Evolutionary conservation across 371 early-diverging fungal genomes (phyloP).

Genomic region (Mortierella sp.): DNA sequence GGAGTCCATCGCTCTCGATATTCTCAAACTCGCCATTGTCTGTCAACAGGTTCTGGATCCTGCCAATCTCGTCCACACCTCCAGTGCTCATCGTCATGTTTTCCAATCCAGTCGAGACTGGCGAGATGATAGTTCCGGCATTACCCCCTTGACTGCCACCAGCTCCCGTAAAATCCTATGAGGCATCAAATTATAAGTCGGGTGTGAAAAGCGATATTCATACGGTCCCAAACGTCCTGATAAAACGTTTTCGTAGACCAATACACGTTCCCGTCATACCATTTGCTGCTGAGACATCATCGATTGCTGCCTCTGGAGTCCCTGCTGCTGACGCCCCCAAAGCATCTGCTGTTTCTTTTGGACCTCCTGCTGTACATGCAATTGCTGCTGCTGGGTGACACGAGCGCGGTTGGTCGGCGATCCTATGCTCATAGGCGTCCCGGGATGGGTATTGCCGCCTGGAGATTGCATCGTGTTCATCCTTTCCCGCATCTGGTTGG

Average conservation of each 20-base stretch:
- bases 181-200: not conserved
- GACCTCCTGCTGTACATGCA: conserved; percentile 21
- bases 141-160: conserved; percentile 19
- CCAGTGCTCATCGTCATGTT: conserved; percentile 35
- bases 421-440: conserved; percentile 28
- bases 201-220: not conserved
- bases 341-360: conserved; percentile 39
- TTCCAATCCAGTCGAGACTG: conserved; percentile 40
- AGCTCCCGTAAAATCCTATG: conserved; percentile 41
- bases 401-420: conserved; percentile 40
- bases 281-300: conserved; percentile 32
- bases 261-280: not conserved
- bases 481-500: conserved; percentile 34
- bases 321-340: conserved; percentile 27
- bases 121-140: conserved; percentile 42
- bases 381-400: conserved; percentile 18
- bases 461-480: conserved; percentile 40
- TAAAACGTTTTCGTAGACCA: too few species aligned
- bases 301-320: conserved; percentile 21
- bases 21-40: conserved; percentile 31
- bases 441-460: conserved; percentile 19
- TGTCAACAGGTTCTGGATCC: conserved; percentile 36
- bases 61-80: conserved; percentile 35
- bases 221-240: not conserved
- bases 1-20: conserved; percentile 35